A percentile compares a stretch with the other conserved stretches of the same genome.
Evolutionary conservation across 2,329 filamentous ascomycete genomes (phyloP).

Genomic region (Curvularia sp.): DNA sequence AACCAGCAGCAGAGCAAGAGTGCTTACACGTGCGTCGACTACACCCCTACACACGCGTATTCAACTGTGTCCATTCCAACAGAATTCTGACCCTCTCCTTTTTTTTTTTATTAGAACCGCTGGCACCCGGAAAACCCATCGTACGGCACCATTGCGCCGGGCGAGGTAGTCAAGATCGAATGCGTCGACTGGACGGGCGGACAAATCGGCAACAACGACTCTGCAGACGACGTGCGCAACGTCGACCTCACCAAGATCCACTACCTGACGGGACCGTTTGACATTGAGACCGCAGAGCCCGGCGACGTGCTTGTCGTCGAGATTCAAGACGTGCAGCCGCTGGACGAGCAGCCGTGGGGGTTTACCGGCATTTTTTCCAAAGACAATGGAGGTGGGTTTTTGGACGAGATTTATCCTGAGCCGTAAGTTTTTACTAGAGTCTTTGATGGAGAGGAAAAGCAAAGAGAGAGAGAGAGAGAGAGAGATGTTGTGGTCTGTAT

Average conservation of each 20-base stretch:
- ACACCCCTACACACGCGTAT: background rate
- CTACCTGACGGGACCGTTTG: constrained; percentile 88
- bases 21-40: constrained; percentile 69
- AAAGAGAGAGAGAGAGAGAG: background rate
- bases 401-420: constrained; percentile 86
- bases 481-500: too few relatives aligned
- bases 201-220: constrained; percentile 88
- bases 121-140: constrained; percentile 91
- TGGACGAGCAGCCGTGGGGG: constrained; percentile 86
- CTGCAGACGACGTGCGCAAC: constrained; percentile 84
- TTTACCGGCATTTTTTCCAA: constrained; percentile 85
- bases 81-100: too few relatives aligned
- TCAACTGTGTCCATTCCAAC: background rate
- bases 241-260: constrained; percentile 86
- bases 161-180: constrained; percentile 91
- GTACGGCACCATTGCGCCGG: constrained; percentile 75
- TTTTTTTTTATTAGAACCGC: constrained; percentile 67
- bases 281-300: constrained; percentile 82
- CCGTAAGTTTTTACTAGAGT: constrained; percentile 67
- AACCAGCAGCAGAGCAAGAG: constrained; percentile 72
- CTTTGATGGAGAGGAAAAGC: too few relatives aligned
- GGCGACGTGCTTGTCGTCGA: constrained; percentile 87
- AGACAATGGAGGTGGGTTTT: constrained; percentile 84
- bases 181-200: constrained; percentile 80
- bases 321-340: constrained; percentile 91